Conservation (phyloP, 805 yeast genomes). For the Torulaspora delbrueckii region DNA sequence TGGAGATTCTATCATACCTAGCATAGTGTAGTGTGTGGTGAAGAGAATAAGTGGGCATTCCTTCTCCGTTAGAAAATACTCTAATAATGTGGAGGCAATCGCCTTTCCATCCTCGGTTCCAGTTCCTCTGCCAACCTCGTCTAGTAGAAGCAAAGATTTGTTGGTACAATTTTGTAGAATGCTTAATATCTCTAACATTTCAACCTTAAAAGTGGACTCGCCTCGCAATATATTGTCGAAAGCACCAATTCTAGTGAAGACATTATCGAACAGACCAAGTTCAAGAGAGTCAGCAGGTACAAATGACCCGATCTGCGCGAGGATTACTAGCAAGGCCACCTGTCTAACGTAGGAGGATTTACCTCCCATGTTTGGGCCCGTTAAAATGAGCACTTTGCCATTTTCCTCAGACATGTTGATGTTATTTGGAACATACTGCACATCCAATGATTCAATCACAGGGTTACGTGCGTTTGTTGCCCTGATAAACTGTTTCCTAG, state of each 20-base stretch:
- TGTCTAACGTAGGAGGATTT: conserved; percentile 55
- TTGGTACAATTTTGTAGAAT: conserved; percentile 74
- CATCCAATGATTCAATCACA: conserved; percentile 48
- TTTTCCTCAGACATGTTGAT: conserved; percentile 44
- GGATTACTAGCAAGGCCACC: conserved; percentile 43
- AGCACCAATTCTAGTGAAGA: conserved; percentile 71
- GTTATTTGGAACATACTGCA: conserved; percentile 62
- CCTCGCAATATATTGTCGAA: conserved; percentile 70
- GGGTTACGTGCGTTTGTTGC: conserved; percentile 63
- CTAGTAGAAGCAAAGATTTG: conserved; percentile 80
- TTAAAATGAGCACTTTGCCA: conserved; percentile 55
- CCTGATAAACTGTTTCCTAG: conserved; percentile 42
- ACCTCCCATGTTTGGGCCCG: conserved; percentile 63
- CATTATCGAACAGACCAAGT: conserved; percentile 61
- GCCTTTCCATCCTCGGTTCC: conserved; percentile 76
- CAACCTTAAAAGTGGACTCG: conserved; percentile 88
- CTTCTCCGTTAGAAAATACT: conserved; percentile 44
- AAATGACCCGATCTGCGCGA: conserved; percentile 57
- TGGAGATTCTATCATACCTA: conserved; percentile 46
- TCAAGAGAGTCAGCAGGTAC: conserved; percentile 48
- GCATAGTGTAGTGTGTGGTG: conserved; percentile 77
- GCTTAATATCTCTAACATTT: conserved; percentile 90
- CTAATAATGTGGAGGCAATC: conserved; percentile 68
- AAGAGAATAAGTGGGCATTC: conserved; percentile 58
- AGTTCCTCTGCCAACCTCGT: conserved; percentile 95